Evolutionary conservation across 1,139 yeast species (phyloP), one percentile per base, ranked within the genome.

Genomic region (Keqinozyma sinolaborantium): DNA sequence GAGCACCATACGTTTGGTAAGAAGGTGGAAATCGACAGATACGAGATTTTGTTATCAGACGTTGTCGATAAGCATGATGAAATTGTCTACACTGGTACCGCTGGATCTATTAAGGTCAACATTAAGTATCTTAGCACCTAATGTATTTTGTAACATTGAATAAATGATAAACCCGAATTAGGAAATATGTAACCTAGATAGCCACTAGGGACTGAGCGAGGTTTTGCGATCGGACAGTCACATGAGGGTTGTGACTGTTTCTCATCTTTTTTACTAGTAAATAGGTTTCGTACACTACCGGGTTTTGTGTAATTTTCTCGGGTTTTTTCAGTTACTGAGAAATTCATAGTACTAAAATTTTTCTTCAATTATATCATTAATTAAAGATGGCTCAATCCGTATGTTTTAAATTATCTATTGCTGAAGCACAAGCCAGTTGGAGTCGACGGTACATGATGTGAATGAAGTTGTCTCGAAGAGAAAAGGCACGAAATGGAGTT

Each of bases 1-100:
- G 80, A 82, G 30, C 83, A 78, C 51, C 95, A 84, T 54, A 73
- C 78, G 3, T 73, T 90, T 45, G 92, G 95, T 26, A 79, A 83
- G 49, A 80, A 76, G 41, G 67, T 68, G 27, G 83, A 77, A 32
- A 41, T 87, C 30, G 95, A 85, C 11, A 70, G 68, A 32, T 79
- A 77, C 4, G 53, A 57, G 14, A 42, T 78, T 26, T 47, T 48
- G 10, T 58, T 77, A 40, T 36, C 50, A n/a, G 73, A 70, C 13
- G 64, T 47, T 23, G 37, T 55, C 30, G 58, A 60, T 45, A 64
- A 64, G 19, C 47, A 50, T 25, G 64, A 61, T 14, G 55, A 57
- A 25, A 33, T 63, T 20, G 38, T 44, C 3, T 45, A 67, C 29
- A 43, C 45, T 4, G 55, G 55, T 10, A 60, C 54, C 4, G 40